phyloP scores from a whole-genome alignment of 2,329 filamentous ascomycete species.

The Pyrenophora teres region DNA sequence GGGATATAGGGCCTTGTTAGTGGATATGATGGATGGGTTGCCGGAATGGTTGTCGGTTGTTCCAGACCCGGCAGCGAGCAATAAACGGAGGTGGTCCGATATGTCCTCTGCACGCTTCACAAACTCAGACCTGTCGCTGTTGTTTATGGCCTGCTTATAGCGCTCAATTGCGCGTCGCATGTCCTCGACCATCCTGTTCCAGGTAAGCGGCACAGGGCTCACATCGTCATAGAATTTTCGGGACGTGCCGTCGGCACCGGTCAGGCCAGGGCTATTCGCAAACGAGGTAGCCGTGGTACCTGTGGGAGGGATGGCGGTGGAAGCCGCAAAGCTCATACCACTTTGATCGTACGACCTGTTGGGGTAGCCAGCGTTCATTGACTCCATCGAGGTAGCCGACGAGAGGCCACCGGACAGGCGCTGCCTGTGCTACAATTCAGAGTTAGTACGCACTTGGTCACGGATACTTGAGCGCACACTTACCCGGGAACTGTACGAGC shows the following conservation, averaged over 20 bases:
- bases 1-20: conserved; percentile 94
- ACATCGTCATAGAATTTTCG: conserved; percentile 90
- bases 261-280: conserved; percentile 53
- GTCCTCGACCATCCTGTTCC: conserved; percentile 87
- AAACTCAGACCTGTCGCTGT: conserved; percentile 83
- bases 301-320: conserved; percentile 52
- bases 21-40: conserved; percentile 98
- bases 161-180: conserved; percentile 90
- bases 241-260: conserved; percentile 57
- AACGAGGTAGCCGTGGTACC: conserved; percentile 61
- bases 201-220: conserved; percentile 78
- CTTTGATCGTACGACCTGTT: conserved; percentile 55
- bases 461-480: conserved; percentile 38
- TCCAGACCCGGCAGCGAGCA: conserved; percentile 93
- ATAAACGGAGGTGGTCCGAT: conserved; percentile 88
- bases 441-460: conserved; percentile 21
- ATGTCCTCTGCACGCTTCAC: conserved; percentile 96
- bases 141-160: conserved; percentile 87
- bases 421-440: conserved; percentile 49
- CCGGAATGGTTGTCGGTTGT: conserved; percentile 99
- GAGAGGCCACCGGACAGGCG: conserved; percentile 73
- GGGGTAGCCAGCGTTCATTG: conserved; percentile 73
- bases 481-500: conserved; percentile 71
- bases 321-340: conserved; percentile 52
- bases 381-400: conserved; percentile 89